phyloP scores from a whole-genome alignment of 176 grass and related monocot species.

The Hsuehochloa calcarea region DNA sequence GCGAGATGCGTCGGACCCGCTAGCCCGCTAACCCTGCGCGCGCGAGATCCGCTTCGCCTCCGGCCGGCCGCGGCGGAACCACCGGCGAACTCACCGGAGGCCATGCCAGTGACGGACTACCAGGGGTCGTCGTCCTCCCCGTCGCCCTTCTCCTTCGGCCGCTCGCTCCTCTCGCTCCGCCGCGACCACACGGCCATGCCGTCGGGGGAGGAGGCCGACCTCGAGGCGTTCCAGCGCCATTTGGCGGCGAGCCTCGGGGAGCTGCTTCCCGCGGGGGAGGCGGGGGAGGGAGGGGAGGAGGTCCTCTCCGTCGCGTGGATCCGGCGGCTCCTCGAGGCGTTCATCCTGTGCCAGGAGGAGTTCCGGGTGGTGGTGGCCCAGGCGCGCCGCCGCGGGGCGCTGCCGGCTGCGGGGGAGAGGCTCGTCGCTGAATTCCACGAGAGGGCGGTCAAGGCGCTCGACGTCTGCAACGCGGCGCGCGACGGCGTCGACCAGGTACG shows the following conservation, averaged over 20 bases:
- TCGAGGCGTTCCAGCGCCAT: slow-evolving; percentile 39
- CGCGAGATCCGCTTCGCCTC: not conserved
- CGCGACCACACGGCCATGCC: slow-evolving; percentile 25
- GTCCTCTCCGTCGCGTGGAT: slow-evolving; percentile 73
- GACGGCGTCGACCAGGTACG: slow-evolving; percentile 76
- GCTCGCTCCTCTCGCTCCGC: slow-evolving; percentile 30
- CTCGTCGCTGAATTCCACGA: slow-evolving; percentile 86
- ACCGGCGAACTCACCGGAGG: not conserved
- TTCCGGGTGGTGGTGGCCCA: slow-evolving; percentile 73
- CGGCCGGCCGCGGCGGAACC: not conserved
- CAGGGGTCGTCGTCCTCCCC: not conserved
- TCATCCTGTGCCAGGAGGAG: slow-evolving; percentile 79
- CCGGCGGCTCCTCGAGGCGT: slow-evolving; percentile 76
- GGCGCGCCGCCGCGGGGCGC: slow-evolving; percentile 50
- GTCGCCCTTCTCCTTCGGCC: slow-evolving; percentile 31
- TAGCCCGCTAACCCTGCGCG: not conserved
- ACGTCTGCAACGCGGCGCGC: slow-evolving; percentile 87
- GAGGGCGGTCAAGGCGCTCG: slow-evolving; percentile 81
- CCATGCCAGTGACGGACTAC: not conserved
- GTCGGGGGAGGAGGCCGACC: slow-evolving; percentile 24
- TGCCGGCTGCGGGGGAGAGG: slow-evolving; percentile 44
- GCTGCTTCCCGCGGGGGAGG: slow-evolving; percentile 30
- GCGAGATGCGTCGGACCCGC: not conserved
- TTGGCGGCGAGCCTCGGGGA: slow-evolving; percentile 58
- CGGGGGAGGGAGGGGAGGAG: slow-evolving; percentile 31